Base-by-base conservation (phyloP, 140 eudicot genomes). In the Senecio squalidus region DNA sequence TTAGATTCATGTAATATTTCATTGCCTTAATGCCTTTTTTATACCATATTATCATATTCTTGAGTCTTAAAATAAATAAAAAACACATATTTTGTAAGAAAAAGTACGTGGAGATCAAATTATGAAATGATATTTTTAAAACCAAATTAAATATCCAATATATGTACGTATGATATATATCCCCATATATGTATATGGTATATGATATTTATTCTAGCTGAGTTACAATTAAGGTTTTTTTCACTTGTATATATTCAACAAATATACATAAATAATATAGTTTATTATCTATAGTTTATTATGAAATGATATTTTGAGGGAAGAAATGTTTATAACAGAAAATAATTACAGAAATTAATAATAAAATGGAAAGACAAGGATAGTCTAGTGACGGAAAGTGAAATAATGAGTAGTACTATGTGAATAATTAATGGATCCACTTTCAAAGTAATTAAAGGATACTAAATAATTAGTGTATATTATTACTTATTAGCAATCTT, bases 331-430 rank as follows among this genome's bases (percentile, higher is more conserved):
- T 3, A 47, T 47, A 21, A 20, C 8, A n/a, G 9, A 9, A 22
- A 38, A 58, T 22, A n/a, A 18, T 31, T 7, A 29, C 18, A 14
- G 17, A 22, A 18, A 30, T 13, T 55, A 2, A 9, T 40, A 31
- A 24, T 64, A 64, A 52, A 39, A 54, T 27, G 18, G 36, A 65
- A 65, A 52, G 71, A 39, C 15, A 36, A 4, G 21, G 24, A 66
- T 28, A 55, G 46, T 18, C 36, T 29, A 54, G 47, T 66, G 64
- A 43, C 56, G 64, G 72, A 66, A 54, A 66, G 72, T 55, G 55
- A 55, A 66, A 41, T 46, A 55, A 66, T 66, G 72, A 55, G 72
- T 66, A 47, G 38, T 54, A 23, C 9, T 28, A 14, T 39, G 29
- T 31, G 18, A 66, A 40, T 53, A 65, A 10, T 38, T 52, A 25